Percentiles rank a stretch among this genome's conserved stretches.
Conservation (phyloP, 2,329 filamentous ascomycete genomes). For the Pseudopyricularia javanii region DNA sequence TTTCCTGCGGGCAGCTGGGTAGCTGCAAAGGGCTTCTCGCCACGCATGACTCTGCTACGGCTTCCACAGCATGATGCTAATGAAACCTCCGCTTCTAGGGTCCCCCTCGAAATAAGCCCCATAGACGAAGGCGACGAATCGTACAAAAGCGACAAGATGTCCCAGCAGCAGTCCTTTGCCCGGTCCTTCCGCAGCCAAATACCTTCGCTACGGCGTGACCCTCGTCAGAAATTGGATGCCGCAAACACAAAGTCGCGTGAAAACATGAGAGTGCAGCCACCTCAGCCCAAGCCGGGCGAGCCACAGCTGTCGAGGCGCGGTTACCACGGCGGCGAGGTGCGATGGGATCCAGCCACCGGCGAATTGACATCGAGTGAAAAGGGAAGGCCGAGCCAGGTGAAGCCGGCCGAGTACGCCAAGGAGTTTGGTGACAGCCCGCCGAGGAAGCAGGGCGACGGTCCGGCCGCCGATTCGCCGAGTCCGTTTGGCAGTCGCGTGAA, state of each 20-base stretch:
- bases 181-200: conserved; percentile 23
- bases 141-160: conserved; percentile 16
- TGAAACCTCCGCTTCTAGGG: not conserved
- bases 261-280: conserved; percentile 15
- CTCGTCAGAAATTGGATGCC: conserved; percentile 29
- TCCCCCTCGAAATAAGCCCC: conserved; percentile 16
- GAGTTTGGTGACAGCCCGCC: conserved; percentile 18
- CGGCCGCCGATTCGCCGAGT: not conserved
- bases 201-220: conserved; percentile 38
- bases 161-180: conserved; percentile 8
- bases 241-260: conserved; percentile 22
- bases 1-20: not conserved
- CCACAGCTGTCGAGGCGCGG: conserved; percentile 6
- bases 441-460: conserved; percentile 3
- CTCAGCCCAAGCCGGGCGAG: conserved; percentile 10
- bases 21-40: not conserved
- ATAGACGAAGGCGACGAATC: conserved; percentile 28
- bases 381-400: conserved; percentile 43
- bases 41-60: not conserved
- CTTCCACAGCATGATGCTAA: not conserved
- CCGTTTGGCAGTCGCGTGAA: conserved; percentile 34
- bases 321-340: conserved; percentile 26
- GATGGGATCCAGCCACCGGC: conserved; percentile 56
- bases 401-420: conserved; percentile 35
- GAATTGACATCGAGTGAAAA: conserved; percentile 47